Evolutionary conservation across 805 yeast species (phyloP).

Genomic region (Lipomyces starkeyi): DNA sequence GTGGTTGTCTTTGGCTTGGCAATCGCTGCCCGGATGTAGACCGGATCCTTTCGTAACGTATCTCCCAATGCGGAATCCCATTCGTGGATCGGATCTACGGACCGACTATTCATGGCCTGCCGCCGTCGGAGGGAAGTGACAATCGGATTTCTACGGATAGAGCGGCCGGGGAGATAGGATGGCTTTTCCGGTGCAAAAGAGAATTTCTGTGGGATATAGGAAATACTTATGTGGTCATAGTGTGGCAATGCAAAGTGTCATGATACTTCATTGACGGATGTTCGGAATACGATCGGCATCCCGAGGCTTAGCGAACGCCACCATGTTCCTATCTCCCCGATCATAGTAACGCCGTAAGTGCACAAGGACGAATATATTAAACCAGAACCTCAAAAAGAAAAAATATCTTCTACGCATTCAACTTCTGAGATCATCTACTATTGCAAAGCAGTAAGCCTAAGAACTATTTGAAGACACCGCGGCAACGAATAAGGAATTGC

Average conservation of each 20-base stretch:
- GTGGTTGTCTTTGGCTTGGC: constrained; percentile 3
- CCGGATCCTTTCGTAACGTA: constrained; percentile 1
- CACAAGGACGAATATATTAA: not conserved
- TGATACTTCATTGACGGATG: not conserved
- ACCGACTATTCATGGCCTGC: not conserved
- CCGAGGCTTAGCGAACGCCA: constrained; percentile 1
- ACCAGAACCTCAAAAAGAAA: not conserved
- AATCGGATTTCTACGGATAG: not conserved
- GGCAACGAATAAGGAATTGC: not conserved
- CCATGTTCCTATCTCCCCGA: not conserved
- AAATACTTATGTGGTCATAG: not conserved
- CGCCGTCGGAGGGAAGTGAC: constrained; percentile 4
- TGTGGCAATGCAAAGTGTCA: not conserved
- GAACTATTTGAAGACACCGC: not conserved
- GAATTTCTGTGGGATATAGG: not conserved
- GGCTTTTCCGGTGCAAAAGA: not conserved
- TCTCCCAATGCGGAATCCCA: not conserved
- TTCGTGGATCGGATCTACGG: constrained; percentile 3
- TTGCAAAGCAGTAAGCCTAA: not conserved
- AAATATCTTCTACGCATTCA: not conserved
- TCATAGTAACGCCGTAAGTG: not conserved
- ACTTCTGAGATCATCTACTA: not conserved
- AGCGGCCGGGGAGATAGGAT: constrained; percentile 3
- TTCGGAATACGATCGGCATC: not conserved
- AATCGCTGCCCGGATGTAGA: not conserved